Percentiles rank a stretch among this genome's conserved stretches.
These are phyloP conservation scores for Xerocomus brunneocitrinus DNA, from an alignment of 768 basidiomycete genomes.

Conservation along the genomic window DNA sequence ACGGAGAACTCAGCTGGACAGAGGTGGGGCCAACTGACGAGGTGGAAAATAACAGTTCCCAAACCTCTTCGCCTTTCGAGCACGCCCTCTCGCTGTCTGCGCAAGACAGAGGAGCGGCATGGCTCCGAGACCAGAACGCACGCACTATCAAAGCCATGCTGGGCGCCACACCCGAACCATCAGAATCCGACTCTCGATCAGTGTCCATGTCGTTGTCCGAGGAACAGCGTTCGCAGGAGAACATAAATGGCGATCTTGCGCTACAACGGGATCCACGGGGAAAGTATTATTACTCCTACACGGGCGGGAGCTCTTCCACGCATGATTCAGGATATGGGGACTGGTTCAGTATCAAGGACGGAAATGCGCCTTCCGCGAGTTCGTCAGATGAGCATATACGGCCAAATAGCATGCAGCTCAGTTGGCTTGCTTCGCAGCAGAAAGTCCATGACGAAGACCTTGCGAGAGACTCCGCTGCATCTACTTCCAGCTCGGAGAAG, in stretches of 20 bases:
- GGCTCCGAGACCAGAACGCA: slow-evolving; percentile 79
- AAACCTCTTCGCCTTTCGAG: slow-evolving; percentile 39
- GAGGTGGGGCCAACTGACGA: slow-evolving; percentile 42
- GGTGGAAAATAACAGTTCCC: slow-evolving; percentile 53
- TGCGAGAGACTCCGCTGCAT: slow-evolving; percentile 7
- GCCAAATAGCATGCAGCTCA: slow-evolving; percentile 64
- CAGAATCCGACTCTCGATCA: slow-evolving; percentile 50
- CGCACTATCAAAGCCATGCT: slow-evolving; percentile 59
- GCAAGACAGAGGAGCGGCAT: slow-evolving; percentile 67
- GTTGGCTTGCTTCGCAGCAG: slow-evolving; percentile 60
- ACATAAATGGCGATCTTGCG: slow-evolving; percentile 57
- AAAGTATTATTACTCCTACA: slow-evolving; percentile 75
- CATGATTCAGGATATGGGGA: slow-evolving; percentile 57
- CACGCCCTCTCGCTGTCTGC: slow-evolving; percentile 41
- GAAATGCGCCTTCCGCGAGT: slow-evolving; percentile 24
- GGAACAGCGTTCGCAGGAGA: slow-evolving; percentile 35
- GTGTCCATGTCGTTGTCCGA: slow-evolving; percentile 30
- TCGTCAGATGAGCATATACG: slow-evolving; percentile 37
- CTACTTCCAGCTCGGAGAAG: slow-evolving; percentile 16
- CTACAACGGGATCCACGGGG: slow-evolving; percentile 64
- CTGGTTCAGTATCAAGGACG: slow-evolving; percentile 34
- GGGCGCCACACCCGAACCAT: slow-evolving; percentile 53
- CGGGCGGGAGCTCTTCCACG: slow-evolving; percentile 42
- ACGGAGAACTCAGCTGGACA: slow-evolving; percentile 39
- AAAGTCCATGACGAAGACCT: slow-evolving; percentile 24